A percentile compares a stretch with the other conserved stretches of the same genome.
Evolutionary conservation across 2,329 filamentous ascomycete genomes (phyloP).

Genomic region (Tolypocladium pustulatum): DNA sequence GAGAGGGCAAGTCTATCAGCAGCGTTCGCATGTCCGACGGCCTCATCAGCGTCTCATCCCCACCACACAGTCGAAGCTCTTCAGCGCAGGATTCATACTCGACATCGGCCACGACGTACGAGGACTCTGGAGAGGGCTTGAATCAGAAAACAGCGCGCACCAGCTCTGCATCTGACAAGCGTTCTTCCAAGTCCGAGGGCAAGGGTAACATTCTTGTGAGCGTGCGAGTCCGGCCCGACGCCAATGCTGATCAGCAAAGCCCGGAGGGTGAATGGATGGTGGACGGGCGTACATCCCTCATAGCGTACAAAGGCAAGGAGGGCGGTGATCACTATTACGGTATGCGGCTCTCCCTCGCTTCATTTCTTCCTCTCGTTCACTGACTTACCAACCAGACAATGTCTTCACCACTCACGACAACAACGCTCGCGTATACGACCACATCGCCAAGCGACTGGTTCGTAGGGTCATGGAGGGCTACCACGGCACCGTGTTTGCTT

Average conservation of each 20-base stretch:
- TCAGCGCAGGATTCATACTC: slow-evolving; percentile 89
- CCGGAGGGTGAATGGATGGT: slow-evolving; percentile 84
- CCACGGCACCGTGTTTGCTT: slow-evolving; percentile 95
- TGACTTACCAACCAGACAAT: slow-evolving; percentile 56
- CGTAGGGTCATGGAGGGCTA: slow-evolving; percentile 98
- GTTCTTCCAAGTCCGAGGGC: slow-evolving; percentile 50
- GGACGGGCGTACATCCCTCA: slow-evolving; percentile 69
- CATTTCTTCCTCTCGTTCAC: background rate
- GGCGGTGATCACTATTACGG: slow-evolving; percentile 89
- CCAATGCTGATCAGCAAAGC: slow-evolving; percentile 47
- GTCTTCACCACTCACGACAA: slow-evolving; percentile 92
- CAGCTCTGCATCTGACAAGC: slow-evolving; percentile 29
- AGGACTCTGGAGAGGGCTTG: slow-evolving; percentile 57
- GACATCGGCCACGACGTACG: slow-evolving; percentile 79
- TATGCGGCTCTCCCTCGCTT: slow-evolving; percentile 29
- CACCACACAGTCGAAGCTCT: slow-evolving; percentile 80
- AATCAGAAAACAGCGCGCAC: slow-evolving; percentile 21
- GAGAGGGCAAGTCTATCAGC: slow-evolving; percentile 63
- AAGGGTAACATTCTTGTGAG: slow-evolving; percentile 97
- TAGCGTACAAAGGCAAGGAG: slow-evolving; percentile 79
- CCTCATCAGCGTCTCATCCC: slow-evolving; percentile 67
- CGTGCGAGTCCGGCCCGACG: slow-evolving; percentile 83
- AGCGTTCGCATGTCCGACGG: slow-evolving; percentile 62
- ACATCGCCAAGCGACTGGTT: slow-evolving; percentile 85
- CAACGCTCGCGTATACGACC: slow-evolving; percentile 90